Base-by-base conservation (phyloP, 257 asterid species). In the Lantana camara region DNA sequence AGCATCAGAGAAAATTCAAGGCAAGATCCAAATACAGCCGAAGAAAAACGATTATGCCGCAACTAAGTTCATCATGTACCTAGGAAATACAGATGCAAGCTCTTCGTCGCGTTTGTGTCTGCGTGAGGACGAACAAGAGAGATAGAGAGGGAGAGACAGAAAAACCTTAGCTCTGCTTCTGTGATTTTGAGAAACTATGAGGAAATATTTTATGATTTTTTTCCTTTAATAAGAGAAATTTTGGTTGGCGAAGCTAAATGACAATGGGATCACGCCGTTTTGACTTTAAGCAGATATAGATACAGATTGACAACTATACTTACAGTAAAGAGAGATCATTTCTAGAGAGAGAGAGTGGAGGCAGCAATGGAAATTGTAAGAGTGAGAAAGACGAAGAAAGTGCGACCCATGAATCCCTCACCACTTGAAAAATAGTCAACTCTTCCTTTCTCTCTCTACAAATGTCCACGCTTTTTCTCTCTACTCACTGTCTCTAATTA, bases 371-470 rank as follows among this genome's bases (percentile, higher is more conserved):
- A 15, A 13, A 17, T 5, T 38, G 63, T 41, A 44, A 40, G 46
- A 22, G 34, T 6, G 44, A 20, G 42, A 38, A 3, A 38, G 32
- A 63, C 35, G 7, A 35, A 35, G 7, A 15, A 41, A 53, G 41
- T 52, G 69, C 21, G 42, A 32, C 32, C 64, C 75, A 60, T 24
- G 7, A 50, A 50, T 29, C 41, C 59, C 52, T 44, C 51, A 24
- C 71, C 52, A 41, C 57, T 9, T 15, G n/a, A 71, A 2, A 41
- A 16, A 58, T 66, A 32, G 83, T 78, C 83, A 78, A 78, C 83
- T 70, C 75, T 16, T 23, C 22, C 73, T 34, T 0, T 27, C 58
- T 21, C 64, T 42, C 35, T 16, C 73, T 42, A 0, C 15, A 20
- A 3, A 67, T 1, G 12, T 16, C 12, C 38, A 13, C 15, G 35